phyloP scores from a whole-genome alignment of 2,329 filamentous ascomycete genomes.

The Colletotrichum sp. region DNA sequence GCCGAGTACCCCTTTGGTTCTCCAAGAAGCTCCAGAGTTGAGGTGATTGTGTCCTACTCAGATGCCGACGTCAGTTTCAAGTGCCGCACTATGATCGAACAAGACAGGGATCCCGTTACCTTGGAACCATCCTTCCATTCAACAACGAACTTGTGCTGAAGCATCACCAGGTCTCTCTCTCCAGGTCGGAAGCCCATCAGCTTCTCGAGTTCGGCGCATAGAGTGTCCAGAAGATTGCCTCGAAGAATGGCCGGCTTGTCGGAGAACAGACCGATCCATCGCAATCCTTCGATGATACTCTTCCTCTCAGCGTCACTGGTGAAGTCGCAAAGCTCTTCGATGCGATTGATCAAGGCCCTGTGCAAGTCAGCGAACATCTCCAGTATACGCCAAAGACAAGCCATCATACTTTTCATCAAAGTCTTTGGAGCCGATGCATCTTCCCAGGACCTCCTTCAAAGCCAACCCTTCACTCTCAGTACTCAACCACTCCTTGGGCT shows the following conservation, averaged over 20 bases:
- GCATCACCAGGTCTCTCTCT: conserved; percentile 68
- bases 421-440: conserved; percentile 74
- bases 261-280: conserved; percentile 63
- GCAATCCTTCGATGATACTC: conserved; percentile 65
- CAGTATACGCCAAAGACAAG: too few relatives aligned
- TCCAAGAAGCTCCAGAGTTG: conserved; percentile 69
- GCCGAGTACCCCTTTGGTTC: conserved; percentile 69
- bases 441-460: conserved; percentile 73
- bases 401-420: conserved; percentile 63
- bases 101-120: conserved; percentile 4
- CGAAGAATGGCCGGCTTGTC: conserved; percentile 63
- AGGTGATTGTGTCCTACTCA: conserved; percentile 53
- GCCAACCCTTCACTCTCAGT: conserved; percentile 83
- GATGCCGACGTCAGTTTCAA: background rate
- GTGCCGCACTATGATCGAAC: fast-evolving
- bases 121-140: conserved; percentile 66
- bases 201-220: conserved; percentile 74
- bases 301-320: conserved; percentile 63
- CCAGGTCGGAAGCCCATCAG: conserved; percentile 74
- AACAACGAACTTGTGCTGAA: conserved; percentile 72
- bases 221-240: conserved; percentile 71
- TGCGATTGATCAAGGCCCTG: conserved; percentile 56
- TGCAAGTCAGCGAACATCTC: background rate
- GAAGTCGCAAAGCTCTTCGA: conserved; percentile 67
- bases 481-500: conserved; percentile 52